A percentile compares a stretch with the other conserved stretches of the same genome.
phyloP scores from a whole-genome alignment of 495 filamentous ascomycete genomes.

The Stereocaulon alpinum region DNA sequence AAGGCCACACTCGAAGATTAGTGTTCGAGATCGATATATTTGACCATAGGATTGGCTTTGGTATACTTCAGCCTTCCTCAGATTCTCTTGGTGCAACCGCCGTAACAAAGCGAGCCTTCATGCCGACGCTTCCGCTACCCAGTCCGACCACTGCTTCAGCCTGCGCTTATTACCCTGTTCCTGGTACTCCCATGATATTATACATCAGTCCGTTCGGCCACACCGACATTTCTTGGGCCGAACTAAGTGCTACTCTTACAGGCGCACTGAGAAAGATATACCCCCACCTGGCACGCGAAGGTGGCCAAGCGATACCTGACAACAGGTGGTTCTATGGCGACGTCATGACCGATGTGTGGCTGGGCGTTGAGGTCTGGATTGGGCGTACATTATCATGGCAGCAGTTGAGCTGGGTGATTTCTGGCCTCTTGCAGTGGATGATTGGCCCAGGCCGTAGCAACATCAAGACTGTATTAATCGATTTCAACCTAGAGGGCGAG shows the following conservation, averaged over 20 bases:
- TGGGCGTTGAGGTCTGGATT: background rate
- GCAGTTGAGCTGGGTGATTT: background rate
- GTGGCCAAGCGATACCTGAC: background rate
- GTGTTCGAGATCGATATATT: background rate
- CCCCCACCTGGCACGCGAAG: background rate
- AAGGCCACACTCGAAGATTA: background rate
- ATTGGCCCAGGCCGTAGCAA: background rate
- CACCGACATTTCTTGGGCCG: background rate
- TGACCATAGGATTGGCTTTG: background rate
- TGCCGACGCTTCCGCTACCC: background rate
- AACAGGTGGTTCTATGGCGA: background rate
- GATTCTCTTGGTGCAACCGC: background rate
- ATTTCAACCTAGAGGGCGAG: background rate
- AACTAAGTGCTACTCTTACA: background rate
- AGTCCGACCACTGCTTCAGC: background rate
- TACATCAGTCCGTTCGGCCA: background rate
- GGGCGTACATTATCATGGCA: background rate
- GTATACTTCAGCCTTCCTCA: background rate
- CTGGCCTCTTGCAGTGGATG: slow-evolving; percentile 7
- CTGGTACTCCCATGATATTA: background rate
- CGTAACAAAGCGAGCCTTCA: background rate
- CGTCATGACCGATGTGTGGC: background rate
- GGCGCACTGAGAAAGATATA: background rate
- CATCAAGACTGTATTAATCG: background rate
- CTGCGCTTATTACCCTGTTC: background rate